Conservation (phyloP, 23 red algal genomes). For the Gracilaria gracilis region DNA sequence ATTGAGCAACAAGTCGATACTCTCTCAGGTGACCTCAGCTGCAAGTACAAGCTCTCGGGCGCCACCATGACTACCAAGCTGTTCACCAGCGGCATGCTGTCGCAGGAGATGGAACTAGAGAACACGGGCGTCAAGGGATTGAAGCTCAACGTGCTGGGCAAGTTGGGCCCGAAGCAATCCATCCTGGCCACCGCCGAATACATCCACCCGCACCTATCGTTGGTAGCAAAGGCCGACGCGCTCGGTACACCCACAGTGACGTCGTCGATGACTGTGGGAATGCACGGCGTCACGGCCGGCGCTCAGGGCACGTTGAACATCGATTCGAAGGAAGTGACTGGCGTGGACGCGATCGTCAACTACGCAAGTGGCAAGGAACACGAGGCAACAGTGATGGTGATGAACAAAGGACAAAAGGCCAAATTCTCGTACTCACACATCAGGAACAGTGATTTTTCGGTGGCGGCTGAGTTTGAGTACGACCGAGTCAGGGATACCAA, state of each 20-base stretch:
- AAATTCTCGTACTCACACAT: conserved; percentile 84
- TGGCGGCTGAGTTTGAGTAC: conserved; percentile 85
- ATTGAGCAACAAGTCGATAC: background rate
- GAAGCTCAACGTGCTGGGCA: conserved; percentile 69
- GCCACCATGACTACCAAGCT: conserved; percentile 81
- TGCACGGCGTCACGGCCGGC: conserved; percentile 76
- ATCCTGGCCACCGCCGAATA: conserved; percentile 72
- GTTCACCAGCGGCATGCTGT: conserved; percentile 79
- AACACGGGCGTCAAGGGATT: conserved; percentile 82
- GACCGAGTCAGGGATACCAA: conserved; percentile 56
- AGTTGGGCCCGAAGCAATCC: conserved; percentile 43
- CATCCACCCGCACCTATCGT: conserved; percentile 58
- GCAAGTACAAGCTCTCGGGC: conserved; percentile 69
- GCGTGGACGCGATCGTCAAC: conserved; percentile 61
- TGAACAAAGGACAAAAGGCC: conserved; percentile 68
- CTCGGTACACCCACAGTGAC: conserved; percentile 50
- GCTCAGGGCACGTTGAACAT: conserved; percentile 69
- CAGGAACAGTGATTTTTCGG: conserved; percentile 67
- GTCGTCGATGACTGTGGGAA: conserved; percentile 63
- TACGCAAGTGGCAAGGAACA: conserved; percentile 80
- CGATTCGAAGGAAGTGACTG: conserved; percentile 61
- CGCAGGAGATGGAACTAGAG: conserved; percentile 76
- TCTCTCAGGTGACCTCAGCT: conserved; percentile 66
- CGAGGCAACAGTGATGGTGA: conserved; percentile 67
- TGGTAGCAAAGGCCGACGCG: conserved; percentile 58